Base-by-base conservation (phyloP, 129 eudicot genomes). In the Centella asiatica region DNA sequence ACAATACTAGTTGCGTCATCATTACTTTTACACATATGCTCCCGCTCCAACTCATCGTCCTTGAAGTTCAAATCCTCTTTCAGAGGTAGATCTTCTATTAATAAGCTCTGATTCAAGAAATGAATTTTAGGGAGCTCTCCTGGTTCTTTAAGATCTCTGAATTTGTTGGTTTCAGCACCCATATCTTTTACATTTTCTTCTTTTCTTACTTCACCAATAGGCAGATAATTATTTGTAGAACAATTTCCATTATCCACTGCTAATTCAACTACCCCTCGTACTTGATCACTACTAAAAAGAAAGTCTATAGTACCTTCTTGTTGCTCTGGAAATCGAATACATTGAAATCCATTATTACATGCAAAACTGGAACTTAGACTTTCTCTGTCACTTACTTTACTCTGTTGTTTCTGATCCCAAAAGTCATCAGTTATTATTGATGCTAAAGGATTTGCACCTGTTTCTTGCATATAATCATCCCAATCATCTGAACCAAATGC, bases 401-500 rank as follows among this genome's bases (percentile, higher is more conserved):
- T 73, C 26, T 54, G 66, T 65, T 70, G 67, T 31, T 53, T 52
- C 69, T 63, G 72, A 60, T 44, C 68, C 60, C 50, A 71, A 56
- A 73, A 48, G 57, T 80, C 80, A 78, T 72, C 67, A n/a, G 46
- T 67, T 26, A 59, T 65, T 65, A 74, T 57, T 45, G 69, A 60
- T 78, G 46, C 71, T 36, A 64, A 46, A 74, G 68, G 44, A 69
- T 54, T 78, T 60, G 66, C 94, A 49, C 57, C 37, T 10, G 80
- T 78, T 66, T 78, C 90, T 36, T 76, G 80, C 80, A 75, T 59
- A 76, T 72, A 90, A 80, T 90, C 90, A 53, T 90, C 77, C 98
- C 81, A 86, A 59, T 90, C 98, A 62, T 87, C 83, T 25, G 87
- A 69, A 68, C 95, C 98, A 79, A 81, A 90, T 4, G 94, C 94